Evolutionary conservation across 2,329 filamentous ascomycete species (phyloP).

Genomic region (Paracorniculantispora psalliotae): DNA sequence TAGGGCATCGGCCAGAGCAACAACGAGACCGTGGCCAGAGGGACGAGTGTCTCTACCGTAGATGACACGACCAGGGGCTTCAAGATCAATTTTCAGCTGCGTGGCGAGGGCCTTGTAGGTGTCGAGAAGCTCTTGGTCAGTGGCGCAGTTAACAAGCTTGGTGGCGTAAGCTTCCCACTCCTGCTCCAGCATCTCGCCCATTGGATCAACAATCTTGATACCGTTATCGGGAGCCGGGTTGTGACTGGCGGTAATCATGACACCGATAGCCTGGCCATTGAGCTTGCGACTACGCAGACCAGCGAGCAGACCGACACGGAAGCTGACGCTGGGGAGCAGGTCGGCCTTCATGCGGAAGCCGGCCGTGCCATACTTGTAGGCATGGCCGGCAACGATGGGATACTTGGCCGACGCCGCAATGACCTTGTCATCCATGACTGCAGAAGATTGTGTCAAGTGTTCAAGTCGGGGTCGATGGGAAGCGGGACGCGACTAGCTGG

Average conservation of each 20-base stretch:
- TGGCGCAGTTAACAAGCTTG: constrained; percentile 76
- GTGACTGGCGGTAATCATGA: constrained; percentile 95
- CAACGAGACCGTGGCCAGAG: constrained; percentile 78
- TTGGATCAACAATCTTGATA: constrained; percentile 92
- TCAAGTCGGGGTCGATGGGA: background rate
- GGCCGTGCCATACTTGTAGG: constrained; percentile 62
- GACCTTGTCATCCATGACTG: constrained; percentile 50
- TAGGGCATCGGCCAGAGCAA: constrained; percentile 73
- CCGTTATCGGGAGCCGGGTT: constrained; percentile 88
- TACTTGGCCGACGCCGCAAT: constrained; percentile 58
- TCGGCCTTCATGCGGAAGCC: constrained; percentile 68
- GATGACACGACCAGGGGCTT: constrained; percentile 70
- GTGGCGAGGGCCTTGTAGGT: constrained; percentile 72
- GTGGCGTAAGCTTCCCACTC: constrained; percentile 92
- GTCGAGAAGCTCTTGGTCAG: constrained; percentile 68
- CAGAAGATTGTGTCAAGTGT: background rate
- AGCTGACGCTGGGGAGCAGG: constrained; percentile 86
- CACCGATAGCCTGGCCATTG: constrained; percentile 84
- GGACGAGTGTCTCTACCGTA: constrained; percentile 91
- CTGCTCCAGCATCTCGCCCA: constrained; percentile 96
- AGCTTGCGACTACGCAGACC: constrained; percentile 85
- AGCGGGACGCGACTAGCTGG: background rate
- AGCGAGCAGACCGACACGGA: constrained; percentile 85
- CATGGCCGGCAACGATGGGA: constrained; percentile 50
- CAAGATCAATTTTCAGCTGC: constrained; percentile 69